Evolutionary conservation across 345 rosid genomes (phyloP), one percentile per base, ranked within the genome.

Genomic region (Heritiera fomes): DNA sequence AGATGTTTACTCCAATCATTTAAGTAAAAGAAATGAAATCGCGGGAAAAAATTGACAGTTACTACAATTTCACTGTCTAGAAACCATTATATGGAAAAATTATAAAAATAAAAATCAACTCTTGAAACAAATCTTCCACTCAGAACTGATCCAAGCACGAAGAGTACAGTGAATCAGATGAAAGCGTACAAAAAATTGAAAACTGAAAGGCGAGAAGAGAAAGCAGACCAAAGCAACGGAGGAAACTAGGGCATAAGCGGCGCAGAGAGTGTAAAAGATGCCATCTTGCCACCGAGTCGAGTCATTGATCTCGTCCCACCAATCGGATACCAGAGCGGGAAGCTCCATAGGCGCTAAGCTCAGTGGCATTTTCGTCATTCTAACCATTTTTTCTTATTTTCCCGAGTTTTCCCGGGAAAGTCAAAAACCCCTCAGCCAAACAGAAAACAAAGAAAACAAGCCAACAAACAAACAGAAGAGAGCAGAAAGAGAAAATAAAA

Each of bases 201-300:
- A 73, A 8, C 8, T 32, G 10, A 72, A 32, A 17, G 11, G 9
- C 46, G 15, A 28, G 7, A 46, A 62, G 49, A 49, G 20, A 74
- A 41, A 56, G 23, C 8, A 23, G 13, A 78, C 80, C 75, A 78
- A 46, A 69, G 80, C 80, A 45, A 78, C 68, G 46, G 75, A 8
- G 75, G 99, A 96, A 71, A 96, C 99, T 41, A 96, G 91, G 52
- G 97, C 95, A 79, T 94, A 96, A 85, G 97, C 90, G 53, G 89
- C 99, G 69, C 95, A 94, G 30, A 96, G 98, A 78, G 95, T 66
- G 84, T 87, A 96, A 77, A 89, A 96, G 83, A 96, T 88, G 85
- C 97, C 98, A 80, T 96, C 95, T 76, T 96, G 99, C 98, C 98
- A 96, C 63, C 77, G 86, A 81, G 86, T 67, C 14, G 98, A 91